Base-by-base conservation (phyloP, 2,329 filamentous ascomycete genomes). In the Pyrenochaeta sp. region DNA sequence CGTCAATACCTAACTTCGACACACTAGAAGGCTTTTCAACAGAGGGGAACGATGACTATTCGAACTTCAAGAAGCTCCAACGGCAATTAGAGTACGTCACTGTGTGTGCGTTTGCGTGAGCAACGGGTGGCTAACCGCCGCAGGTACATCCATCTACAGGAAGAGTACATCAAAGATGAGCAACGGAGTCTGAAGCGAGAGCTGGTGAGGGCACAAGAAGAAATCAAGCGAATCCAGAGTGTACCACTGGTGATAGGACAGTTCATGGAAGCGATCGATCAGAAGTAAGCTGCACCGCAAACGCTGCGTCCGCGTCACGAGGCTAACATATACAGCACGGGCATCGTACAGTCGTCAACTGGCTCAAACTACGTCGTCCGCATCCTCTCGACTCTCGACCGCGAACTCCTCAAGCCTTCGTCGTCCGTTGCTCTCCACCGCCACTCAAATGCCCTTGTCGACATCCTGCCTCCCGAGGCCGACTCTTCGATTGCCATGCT, bases 131-230 rank as follows among this genome's bases (percentile, higher is more conserved):
- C 75, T 78, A 71, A 77, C 67, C 34, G 27, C 39, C 49, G 32
- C 65, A 92, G 90, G 79, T 92, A 96, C 80, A 97, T 98, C 78
- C 92, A 97, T 81, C 86, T 99, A 71, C 95, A 99, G 82, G 95
- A 99, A 81, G 95, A 99, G 79, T 99, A 99, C 81, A 99, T 99
- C 88, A 99, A 99, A 84, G 95, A 99, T 88, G 95, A 99, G 85
- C 95, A 99, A 83, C 90, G 92, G 83, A 97, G 93, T 81, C 81
- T 99, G 79, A 99, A 99, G 85, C 89, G 95, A 71, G 95, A 99
- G 84, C 87, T 99, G 50, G 94, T 99, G 54, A 89, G 95, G 70
- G 95, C 95, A 69, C 95, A 99, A 79, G 95, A 99, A 80, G 95
- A 99, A 83, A 99, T 99, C 83, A 99, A 99, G 85, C 90, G 95